Percentiles rank a stretch among this genome's conserved stretches.
Conservation (phyloP, 2,329 filamentous ascomycete species). For the Fusarium transvaalense region DNA sequence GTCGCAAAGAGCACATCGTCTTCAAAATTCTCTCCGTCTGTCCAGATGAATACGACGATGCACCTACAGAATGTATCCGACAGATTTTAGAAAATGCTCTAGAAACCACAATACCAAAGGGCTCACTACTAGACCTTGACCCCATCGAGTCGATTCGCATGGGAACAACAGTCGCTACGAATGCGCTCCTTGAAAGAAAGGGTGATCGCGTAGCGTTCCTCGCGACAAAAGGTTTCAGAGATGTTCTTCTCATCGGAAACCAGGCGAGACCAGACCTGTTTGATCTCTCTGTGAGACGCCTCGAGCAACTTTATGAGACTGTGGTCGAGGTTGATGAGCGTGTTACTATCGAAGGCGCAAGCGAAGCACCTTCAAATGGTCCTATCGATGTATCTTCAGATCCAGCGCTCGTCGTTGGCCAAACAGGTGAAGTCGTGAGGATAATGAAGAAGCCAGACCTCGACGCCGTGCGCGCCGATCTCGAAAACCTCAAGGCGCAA, state of each 20-base stretch:
- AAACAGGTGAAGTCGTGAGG: conserved; percentile 76
- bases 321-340: conserved; percentile 82
- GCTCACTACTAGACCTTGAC: conserved; percentile 52
- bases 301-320: conserved; percentile 75
- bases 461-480: conserved; percentile 64
- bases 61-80: conserved; percentile 79
- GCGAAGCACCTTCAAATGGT: conserved; percentile 73
- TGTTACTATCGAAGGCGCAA: conserved; percentile 79
- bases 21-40: conserved; percentile 63
- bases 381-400: conserved; percentile 58
- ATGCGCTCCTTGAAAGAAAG: conserved; percentile 80
- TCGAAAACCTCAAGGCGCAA: conserved; percentile 70
- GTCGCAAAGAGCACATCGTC: conserved; percentile 41
- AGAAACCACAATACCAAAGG: conserved; percentile 51
- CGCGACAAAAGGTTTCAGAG: conserved; percentile 78
- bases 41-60: conserved; percentile 78
- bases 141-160: conserved; percentile 76
- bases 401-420: conserved; percentile 72
- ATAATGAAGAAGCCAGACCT: conserved; percentile 72
- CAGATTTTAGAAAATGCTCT: conserved; percentile 55
- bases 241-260: conserved; percentile 79
- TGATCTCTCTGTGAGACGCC: conserved; percentile 75
- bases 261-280: conserved; percentile 80
- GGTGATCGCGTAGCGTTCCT: conserved; percentile 78
- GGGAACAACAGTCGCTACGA: conserved; percentile 85